Percentiles rank a stretch among this genome's conserved stretches.
Conservation (phyloP, 139 green algal genomes). For the Micromonas commoda region DNA sequence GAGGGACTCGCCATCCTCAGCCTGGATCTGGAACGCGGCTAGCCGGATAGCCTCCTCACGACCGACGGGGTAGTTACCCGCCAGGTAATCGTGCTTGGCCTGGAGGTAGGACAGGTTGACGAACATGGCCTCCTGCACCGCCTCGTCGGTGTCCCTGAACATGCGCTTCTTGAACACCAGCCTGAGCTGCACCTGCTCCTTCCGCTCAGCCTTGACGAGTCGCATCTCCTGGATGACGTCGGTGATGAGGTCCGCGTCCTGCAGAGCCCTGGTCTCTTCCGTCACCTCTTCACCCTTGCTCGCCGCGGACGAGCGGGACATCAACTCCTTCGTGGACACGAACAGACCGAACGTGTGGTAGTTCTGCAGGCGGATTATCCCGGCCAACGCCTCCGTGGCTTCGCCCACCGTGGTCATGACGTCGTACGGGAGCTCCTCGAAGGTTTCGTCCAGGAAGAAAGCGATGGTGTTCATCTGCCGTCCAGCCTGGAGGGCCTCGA, state of each 20-base stretch:
- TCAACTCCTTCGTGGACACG: constrained; percentile 44
- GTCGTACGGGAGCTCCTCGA: constrained; percentile 89
- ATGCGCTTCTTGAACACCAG: constrained; percentile 98
- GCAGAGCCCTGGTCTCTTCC: constrained; percentile 81
- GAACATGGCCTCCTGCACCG: constrained; percentile 88
- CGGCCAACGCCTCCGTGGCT: constrained; percentile 75
- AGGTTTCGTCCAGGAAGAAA: constrained; percentile 94
- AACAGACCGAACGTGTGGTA: constrained; percentile 94
- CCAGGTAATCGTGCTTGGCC: constrained; percentile 82
- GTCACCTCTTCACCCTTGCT: constrained; percentile 36
- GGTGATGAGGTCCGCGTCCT: constrained; percentile 66
- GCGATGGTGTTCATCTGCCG: constrained; percentile 67
- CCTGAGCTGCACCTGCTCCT: constrained; percentile 20
- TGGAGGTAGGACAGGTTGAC: constrained; percentile 87
- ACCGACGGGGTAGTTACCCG: constrained; percentile 92
- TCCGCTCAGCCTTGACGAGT: constrained; percentile 45
- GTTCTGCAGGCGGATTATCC: constrained; percentile 84
- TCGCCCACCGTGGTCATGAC: constrained; percentile 79
- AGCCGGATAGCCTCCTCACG: constrained; percentile 90
- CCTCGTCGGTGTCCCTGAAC: constrained; percentile 92
- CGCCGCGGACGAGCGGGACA: neutral
- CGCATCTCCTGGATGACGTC: constrained; percentile 70
- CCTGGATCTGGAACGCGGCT: constrained; percentile 76
- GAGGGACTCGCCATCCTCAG: constrained; percentile 58
- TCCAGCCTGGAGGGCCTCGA: constrained; percentile 68